Evolutionary conservation across 2,329 filamentous ascomycete species (phyloP), one percentile per base, ranked within the genome.

Genomic region (Emericellopsis atlantica): DNA sequence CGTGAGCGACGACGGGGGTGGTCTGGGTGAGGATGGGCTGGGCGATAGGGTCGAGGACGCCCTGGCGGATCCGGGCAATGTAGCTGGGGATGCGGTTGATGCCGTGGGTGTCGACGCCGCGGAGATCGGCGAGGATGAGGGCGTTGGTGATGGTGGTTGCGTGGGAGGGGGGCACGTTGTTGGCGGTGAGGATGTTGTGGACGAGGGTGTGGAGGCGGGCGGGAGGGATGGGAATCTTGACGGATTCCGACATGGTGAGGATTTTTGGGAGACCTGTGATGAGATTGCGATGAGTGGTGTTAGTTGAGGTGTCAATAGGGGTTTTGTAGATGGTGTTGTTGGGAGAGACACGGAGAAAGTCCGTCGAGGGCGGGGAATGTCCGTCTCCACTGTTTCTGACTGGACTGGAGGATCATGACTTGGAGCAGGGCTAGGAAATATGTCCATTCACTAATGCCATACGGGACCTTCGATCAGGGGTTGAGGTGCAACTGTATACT

Each of bases 61-160:
- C 78, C 52, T 80, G 70, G 3, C 81, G 75, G 46, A 89, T 72
- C 15, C 84, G 79, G 41, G 75, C 70, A 65, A 89, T 75, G 63
- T 90, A 90, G 0, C 79, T 84, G 1, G 84, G 83, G 33, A 90
- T 77, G 6, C 84, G 76, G 56, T 85, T 86, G 56, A 84, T 76
- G 45, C 63, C 84, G 55, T 90, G 84, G 0, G 82, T 86, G 53
- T 90, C 84, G 22, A 89, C 79, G 39, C 84, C 84, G 33, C 84
- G 78, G 1, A 90, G 71, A 50, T 90, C 84, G 11, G 84, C 84
- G 31, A 76, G 74, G 1, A 89, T 70, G 2, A 90, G 74, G 46
- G 79, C 83, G 45, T 64, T 61, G n/a, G 83, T 77, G 11, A 88
- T 62, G 31, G 77, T 75, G 4, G 60, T 47, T 14, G 84, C 81